phyloP scores from a whole-genome alignment of 805 yeast species.

The Candida koratica region DNA sequence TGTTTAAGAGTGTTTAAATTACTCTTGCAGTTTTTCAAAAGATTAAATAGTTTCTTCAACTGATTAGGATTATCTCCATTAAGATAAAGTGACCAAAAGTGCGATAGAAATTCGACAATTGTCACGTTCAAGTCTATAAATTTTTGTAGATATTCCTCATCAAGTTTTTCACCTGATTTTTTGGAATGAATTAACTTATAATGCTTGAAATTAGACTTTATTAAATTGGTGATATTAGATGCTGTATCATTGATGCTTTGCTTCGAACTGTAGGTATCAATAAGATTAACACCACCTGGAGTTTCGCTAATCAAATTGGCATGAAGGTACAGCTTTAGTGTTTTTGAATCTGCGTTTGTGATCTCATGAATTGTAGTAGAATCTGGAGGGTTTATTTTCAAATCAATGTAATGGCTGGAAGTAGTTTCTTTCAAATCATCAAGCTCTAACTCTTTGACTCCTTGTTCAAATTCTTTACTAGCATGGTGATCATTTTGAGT shows the following conservation, averaged over 20 bases:
- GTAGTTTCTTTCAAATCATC: conserved; percentile 36
- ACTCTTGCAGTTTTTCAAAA: conserved; percentile 32
- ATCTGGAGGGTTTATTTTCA: conserved; percentile 25
- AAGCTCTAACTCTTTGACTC: conserved; percentile 27
- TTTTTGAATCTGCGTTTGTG: conserved; percentile 9
- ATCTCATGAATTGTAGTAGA: conserved; percentile 1
- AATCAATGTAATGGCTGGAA: conserved; percentile 27
- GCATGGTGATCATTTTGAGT: background rate
- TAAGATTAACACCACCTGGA: conserved; percentile 13
- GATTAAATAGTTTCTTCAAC: conserved; percentile 34
- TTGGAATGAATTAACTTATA: conserved; percentile 18
- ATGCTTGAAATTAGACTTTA: conserved; percentile 34
- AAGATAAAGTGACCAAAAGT: conserved; percentile 39
- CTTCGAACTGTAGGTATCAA: conserved; percentile 28
- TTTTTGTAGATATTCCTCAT: conserved; percentile 27
- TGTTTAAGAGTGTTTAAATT: conserved; percentile 26
- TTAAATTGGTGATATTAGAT: conserved; percentile 26
- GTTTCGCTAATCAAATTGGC: conserved; percentile 16
- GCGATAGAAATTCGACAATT: conserved; percentile 40
- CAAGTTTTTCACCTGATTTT: conserved; percentile 14
- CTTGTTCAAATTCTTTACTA: conserved; percentile 2
- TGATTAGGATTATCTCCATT: conserved; percentile 36
- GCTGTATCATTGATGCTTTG: conserved; percentile 27
- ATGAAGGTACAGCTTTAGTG: conserved; percentile 16
- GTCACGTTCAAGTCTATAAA: conserved; percentile 37